Evolutionary conservation across 2,329 filamentous ascomycete genomes (phyloP).

Genomic region (Penicillium sp.): DNA sequence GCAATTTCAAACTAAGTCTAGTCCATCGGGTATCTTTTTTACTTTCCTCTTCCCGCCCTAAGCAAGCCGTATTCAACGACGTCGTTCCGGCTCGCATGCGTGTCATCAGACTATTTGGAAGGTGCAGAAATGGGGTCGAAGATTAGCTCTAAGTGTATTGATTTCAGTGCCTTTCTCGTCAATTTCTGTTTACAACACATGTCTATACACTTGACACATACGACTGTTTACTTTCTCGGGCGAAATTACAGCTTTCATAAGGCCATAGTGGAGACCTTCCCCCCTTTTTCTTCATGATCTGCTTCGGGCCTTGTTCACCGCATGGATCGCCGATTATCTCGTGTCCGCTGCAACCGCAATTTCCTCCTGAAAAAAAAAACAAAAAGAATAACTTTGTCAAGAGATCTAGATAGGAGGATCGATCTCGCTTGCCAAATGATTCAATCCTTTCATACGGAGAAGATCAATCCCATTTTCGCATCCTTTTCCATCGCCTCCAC

Average conservation of each 20-base stretch:
- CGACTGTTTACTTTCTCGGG: background rate
- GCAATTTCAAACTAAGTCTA: slow-evolving; percentile 20
- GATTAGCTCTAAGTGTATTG: background rate
- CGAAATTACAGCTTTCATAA: background rate
- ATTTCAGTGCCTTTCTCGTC: background rate
- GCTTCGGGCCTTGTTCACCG: background rate
- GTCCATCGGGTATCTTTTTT: slow-evolving; percentile 5
- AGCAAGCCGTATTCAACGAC: background rate
- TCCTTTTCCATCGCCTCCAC: background rate
- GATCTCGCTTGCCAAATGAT: background rate
- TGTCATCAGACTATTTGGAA: slow-evolving; percentile 18
- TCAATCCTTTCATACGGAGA: background rate
- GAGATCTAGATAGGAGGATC: background rate
- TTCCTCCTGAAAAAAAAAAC: slow-evolving; percentile 3
- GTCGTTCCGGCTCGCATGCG: slow-evolving; percentile 18
- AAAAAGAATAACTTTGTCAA: background rate
- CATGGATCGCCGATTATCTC: slow-evolving; percentile 15
- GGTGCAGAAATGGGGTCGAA: background rate
- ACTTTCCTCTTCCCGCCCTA: background rate
- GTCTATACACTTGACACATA: background rate
- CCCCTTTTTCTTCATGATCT: slow-evolving; percentile 6
- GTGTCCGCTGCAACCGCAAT: slow-evolving; percentile 25
- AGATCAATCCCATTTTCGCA: background rate
- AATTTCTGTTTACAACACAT: no score
- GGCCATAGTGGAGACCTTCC: background rate